Percentiles rank a stretch among this genome's conserved stretches.
Evolutionary conservation across 1,284 basidiomycete species (phyloP).

Genomic region (Ceratobasidium sp.): DNA sequence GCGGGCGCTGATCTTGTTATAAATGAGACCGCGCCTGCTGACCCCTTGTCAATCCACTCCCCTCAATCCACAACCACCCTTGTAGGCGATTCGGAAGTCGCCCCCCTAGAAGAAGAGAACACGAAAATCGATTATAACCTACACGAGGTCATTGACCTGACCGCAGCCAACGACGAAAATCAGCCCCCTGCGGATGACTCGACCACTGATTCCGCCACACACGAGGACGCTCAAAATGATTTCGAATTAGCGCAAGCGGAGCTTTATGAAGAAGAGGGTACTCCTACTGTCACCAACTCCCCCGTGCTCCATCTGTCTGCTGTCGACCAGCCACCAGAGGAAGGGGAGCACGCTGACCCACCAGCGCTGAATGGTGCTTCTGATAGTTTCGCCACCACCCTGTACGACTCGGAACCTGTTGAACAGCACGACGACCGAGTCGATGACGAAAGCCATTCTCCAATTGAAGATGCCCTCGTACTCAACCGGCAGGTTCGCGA

Average conservation of each 20-base stretch:
- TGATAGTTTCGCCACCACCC: background rate
- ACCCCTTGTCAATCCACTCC: conserved; percentile 28
- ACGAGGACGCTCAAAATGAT: conserved; percentile 14
- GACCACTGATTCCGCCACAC: background rate
- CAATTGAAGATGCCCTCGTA: conserved; percentile 35
- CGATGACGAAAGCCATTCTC: conserved; percentile 6
- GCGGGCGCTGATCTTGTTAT: conserved; percentile 25
- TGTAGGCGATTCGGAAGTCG: conserved; percentile 23
- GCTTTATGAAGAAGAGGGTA: conserved; percentile 12
- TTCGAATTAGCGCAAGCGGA: background rate
- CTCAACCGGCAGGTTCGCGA: conserved; percentile 41
- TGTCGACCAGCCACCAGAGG: background rate
- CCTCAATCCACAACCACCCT: conserved; percentile 39
- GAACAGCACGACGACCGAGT: conserved; percentile 9
- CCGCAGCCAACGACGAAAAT: conserved; percentile 1
- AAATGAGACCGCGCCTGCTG: conserved; percentile 19
- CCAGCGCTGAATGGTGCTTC: background rate
- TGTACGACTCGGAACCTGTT: background rate
- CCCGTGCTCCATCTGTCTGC: background rate
- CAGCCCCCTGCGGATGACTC: background rate
- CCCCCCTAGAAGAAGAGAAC: background rate
- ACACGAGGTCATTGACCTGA: conserved; percentile 39
- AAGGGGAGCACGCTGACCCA: background rate
- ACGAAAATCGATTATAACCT: conserved; percentile 4
- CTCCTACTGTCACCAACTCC: background rate